Evolutionary conservation across 805 yeast species (phyloP).

Genomic region (Wickerhamiella spandovensis): DNA sequence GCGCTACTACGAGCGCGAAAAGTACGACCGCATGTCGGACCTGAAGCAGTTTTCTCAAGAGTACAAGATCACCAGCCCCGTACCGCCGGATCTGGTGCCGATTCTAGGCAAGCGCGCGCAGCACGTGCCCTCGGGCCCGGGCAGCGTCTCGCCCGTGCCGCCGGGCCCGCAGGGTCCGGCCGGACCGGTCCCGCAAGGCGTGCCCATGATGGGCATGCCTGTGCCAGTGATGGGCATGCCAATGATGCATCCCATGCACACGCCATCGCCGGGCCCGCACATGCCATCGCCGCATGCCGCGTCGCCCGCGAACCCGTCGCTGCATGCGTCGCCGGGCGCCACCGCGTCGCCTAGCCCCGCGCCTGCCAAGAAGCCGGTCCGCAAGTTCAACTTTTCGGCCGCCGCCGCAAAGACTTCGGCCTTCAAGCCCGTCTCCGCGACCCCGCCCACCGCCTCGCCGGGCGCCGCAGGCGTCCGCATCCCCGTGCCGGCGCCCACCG

Average conservation of each 20-base stretch:
- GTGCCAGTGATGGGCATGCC: conserved; percentile 12
- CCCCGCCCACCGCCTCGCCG: neutral
- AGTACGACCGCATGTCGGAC: conserved; percentile 24
- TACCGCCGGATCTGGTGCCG: conserved; percentile 55
- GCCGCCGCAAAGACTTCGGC: neutral
- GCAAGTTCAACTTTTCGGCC: neutral
- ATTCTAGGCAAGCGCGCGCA: conserved; percentile 32
- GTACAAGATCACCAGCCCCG: conserved; percentile 46
- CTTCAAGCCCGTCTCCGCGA: neutral
- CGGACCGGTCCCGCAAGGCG: conserved; percentile 13
- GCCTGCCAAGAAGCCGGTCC: neutral
- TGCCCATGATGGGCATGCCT: conserved; percentile 3
- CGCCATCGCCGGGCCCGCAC: conserved; percentile 6
- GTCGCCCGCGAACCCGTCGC: neutral
- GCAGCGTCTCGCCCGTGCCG: neutral
- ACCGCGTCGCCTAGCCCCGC: conserved; percentile 16
- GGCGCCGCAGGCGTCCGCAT: neutral
- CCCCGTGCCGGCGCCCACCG: neutral
- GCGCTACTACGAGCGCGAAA: conserved; percentile 20
- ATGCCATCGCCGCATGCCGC: conserved; percentile 1
- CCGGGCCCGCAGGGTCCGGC: conserved; percentile 29
- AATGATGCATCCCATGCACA: conserved; percentile 7
- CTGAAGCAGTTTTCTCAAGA: conserved; percentile 68
- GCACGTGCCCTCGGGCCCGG: neutral
- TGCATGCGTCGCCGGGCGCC: conserved; percentile 19